These are phyloP conservation scores for Maudiozyma barnettii DNA, from an alignment of 805 yeast species.

Conservation along the genomic window DNA sequence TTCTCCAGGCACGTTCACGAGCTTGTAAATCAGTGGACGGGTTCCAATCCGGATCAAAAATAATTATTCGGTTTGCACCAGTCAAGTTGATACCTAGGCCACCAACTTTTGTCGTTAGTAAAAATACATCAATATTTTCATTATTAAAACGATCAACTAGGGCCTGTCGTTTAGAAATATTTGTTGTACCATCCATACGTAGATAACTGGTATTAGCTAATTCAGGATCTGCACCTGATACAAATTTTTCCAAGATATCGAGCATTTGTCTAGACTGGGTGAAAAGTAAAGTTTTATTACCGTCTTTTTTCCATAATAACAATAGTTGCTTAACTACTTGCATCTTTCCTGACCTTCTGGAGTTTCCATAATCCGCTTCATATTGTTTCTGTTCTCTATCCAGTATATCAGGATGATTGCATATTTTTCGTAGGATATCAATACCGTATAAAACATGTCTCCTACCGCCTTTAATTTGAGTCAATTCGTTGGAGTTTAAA, in stretches of 20 bases:
- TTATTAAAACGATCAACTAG: conserved; percentile 76
- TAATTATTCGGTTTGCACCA: conserved; percentile 90
- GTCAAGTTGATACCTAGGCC: conserved; percentile 91
- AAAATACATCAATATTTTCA: conserved; percentile 52
- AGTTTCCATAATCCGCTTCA: conserved; percentile 41
- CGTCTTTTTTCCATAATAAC: conserved; percentile 65
- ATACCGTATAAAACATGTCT: conserved; percentile 83
- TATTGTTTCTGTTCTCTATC: conserved; percentile 32
- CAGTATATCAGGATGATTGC: conserved; percentile 90
- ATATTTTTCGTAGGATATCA: conserved; percentile 80
- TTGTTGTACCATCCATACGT: conserved; percentile 93
- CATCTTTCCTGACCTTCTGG: conserved; percentile 73
- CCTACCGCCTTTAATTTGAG: conserved; percentile 62
- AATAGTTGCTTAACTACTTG: conserved; percentile 74
- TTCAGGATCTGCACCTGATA: conserved; percentile 33
- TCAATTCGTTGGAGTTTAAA: conserved; percentile 64
- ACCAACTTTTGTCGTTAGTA: conserved; percentile 90
- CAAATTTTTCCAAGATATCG: conserved; percentile 67
- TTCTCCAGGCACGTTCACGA: conserved; percentile 92
- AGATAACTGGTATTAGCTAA: conserved; percentile 40
- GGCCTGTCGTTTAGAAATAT: conserved; percentile 62
- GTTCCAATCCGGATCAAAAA: conserved; percentile 97
- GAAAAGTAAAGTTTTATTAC: conserved; percentile 74
- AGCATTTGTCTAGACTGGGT: conserved; percentile 93
- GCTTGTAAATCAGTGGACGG: conserved; percentile 98